Percentiles rank a stretch among this genome's conserved stretches.
Conservation (phyloP, 2,329 filamentous ascomycete species). For the Fusarium siculi region DNA sequence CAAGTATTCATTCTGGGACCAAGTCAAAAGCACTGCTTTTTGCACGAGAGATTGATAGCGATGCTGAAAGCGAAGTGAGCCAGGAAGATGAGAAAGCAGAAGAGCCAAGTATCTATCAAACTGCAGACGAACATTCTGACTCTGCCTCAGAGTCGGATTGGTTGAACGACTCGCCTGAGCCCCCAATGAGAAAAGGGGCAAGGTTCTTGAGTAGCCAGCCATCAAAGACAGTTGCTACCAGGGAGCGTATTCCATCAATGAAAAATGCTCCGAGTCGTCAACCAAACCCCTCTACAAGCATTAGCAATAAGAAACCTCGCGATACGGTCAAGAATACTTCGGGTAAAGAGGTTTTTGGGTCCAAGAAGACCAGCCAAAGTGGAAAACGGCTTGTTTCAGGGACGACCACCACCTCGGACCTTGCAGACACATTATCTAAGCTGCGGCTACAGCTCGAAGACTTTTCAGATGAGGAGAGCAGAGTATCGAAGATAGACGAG, state of each 20-base stretch:
- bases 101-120: constrained; percentile 41
- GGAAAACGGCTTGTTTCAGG: neutral
- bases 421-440: constrained; percentile 40
- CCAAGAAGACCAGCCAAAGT: constrained; percentile 9
- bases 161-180: constrained; percentile 25
- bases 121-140: constrained; percentile 36
- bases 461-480: constrained; percentile 39
- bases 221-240: neutral
- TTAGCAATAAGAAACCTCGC: neutral
- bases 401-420: constrained; percentile 32
- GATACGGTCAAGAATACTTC: neutral
- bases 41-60: constrained; percentile 19
- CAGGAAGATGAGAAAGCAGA: constrained; percentile 27
- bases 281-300: neutral
- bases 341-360: neutral
- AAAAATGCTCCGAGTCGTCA: constrained; percentile 12
- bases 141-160: constrained; percentile 31
- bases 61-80: constrained; percentile 12
- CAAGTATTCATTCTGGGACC: neutral
- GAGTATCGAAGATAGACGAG: constrained; percentile 4
- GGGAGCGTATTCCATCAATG: neutral
- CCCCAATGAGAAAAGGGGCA: neutral
- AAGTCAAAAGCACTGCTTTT: constrained; percentile 19
- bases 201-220: neutral
- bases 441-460: constrained; percentile 39